phyloP scores from a whole-genome alignment of 1,139 yeast genomes.

The Kurtzmaniella quercitrusa region DNA sequence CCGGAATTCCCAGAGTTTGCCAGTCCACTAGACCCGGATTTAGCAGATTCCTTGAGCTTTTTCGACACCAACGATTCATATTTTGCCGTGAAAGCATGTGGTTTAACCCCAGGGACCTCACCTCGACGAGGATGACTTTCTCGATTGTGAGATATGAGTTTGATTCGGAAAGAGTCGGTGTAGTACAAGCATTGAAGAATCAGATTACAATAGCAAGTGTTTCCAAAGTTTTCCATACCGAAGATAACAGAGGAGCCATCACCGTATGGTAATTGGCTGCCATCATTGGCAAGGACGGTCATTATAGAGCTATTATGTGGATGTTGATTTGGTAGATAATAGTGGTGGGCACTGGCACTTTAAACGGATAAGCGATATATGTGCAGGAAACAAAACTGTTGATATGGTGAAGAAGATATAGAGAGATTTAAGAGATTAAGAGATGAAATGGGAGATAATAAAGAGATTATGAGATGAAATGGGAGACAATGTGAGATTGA shows the following conservation, averaged over 20 bases:
- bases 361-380: too few relatives aligned
- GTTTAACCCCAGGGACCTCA: slow-evolving; percentile 38
- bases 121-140: slow-evolving; percentile 36
- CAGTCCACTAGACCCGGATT: slow-evolving; percentile 7
- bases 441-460: too few relatives aligned
- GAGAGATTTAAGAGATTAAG: too few relatives aligned
- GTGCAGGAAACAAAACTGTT: too few relatives aligned
- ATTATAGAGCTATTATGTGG: neutral
- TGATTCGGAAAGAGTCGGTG: slow-evolving; percentile 62
- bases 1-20: neutral
- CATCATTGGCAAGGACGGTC: neutral
- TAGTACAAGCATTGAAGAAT: slow-evolving; percentile 84
- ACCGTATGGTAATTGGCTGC: slow-evolving; percentile 41
- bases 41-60: slow-evolving; percentile 33
- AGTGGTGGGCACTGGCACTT: too few relatives aligned
- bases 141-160: slow-evolving; percentile 36
- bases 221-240: slow-evolving; percentile 95
- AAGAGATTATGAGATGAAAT: too few relatives aligned
- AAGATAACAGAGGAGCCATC: slow-evolving; percentile 71
- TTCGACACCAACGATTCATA: slow-evolving; percentile 40
- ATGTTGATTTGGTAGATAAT: too few relatives aligned
- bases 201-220: slow-evolving; percentile 92
- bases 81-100: slow-evolving; percentile 44
- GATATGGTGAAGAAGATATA: too few relatives aligned
- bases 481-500: too few relatives aligned